These are phyloP conservation scores for Teratosphaeria pseudoeucalypti DNA, from an alignment of 2,329 filamentous ascomycete genomes.

Conservation along the genomic window DNA sequence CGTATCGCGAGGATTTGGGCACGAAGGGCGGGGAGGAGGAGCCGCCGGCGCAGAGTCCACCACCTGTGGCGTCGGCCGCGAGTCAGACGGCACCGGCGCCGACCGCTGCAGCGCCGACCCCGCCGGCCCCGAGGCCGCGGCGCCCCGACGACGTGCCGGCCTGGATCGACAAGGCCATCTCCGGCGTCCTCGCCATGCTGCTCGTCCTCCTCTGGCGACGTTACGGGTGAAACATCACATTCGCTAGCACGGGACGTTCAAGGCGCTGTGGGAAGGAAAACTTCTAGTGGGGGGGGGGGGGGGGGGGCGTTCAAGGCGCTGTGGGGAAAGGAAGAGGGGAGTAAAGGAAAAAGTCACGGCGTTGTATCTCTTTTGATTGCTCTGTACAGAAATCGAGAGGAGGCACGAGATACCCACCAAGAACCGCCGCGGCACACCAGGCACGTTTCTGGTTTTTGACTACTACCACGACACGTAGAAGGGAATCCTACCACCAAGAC, in stretches of 20 bases:
- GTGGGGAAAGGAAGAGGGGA: no score
- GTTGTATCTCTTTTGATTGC: no score
- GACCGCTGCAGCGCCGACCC: neutral
- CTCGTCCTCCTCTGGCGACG: slow-evolving; percentile 1
- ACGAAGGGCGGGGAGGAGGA: slow-evolving; percentile 9
- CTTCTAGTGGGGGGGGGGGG: no score
- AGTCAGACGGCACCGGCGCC: neutral
- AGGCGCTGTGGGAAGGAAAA: neutral
- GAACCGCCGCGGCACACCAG: no score
- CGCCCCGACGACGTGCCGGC: slow-evolving; percentile 1
- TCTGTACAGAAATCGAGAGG: no score
- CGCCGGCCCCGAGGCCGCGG: neutral
- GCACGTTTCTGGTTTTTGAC: no score
- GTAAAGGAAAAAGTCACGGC: no score
- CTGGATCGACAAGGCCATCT: slow-evolving; percentile 6
- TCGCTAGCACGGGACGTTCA: no score
- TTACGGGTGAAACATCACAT: neutral
- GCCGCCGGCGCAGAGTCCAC: neutral
- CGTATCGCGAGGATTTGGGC: slow-evolving; percentile 61
- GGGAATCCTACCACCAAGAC: no score
- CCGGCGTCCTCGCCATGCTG: slow-evolving; percentile 1
- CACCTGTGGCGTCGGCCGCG: neutral
- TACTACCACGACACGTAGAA: no score
- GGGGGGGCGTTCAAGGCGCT: neutral
- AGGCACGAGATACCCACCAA: no score